Base-by-base conservation (phyloP, 768 basidiomycete species). In the Pulveroboletus sp. region DNA sequence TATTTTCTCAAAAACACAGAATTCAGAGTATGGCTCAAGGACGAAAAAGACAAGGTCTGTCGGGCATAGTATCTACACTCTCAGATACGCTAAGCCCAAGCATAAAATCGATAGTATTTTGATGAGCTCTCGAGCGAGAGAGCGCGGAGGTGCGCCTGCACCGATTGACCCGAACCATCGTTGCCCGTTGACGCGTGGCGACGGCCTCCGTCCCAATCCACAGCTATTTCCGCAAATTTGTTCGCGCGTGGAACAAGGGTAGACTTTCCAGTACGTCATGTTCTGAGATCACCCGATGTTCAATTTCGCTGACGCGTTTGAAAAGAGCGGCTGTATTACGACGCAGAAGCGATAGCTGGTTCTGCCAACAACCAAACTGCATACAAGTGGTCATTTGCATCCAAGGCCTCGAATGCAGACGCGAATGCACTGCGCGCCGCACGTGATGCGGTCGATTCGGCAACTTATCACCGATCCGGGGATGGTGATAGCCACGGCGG, bases 181-280 rank as follows among this genome's bases (percentile, higher is more conserved):
- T 46, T 55, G 65, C 63, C 17, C 16, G 46, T 50, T 60, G 61
- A 57, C 39, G 5, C n/a, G 2, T 24, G 46, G 19, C 19, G 7
- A 59, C 43, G 43, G 43, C 57, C 62, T 50, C 47, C 21, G 11
- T 19, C 24, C 29, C 40, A 7, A n/a, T 32, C 23, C 39, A 43
- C 43, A 90, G 89, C 60, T 93, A 94, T 64, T 97, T 97, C 64
- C 84, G 86, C 59, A 95, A 94, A 69, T 97, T 97, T 60, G 84
- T 93, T 34, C 89, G 90, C 79, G 82, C 81, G 21, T 94, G 91
- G 91, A 94, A 94, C 67, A 76, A 77, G 64, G 89, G 88, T 6
- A 83, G 77, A 63, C 73, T 94, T 9, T 68, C 82, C 24, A 77
- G 88, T 90, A 17, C 48, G 67, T n/a, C n/a, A n/a, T n/a, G n/a